Evolutionary conservation across 1,139 yeast species (phyloP).

Genomic region (Yamadazyma oceani): DNA sequence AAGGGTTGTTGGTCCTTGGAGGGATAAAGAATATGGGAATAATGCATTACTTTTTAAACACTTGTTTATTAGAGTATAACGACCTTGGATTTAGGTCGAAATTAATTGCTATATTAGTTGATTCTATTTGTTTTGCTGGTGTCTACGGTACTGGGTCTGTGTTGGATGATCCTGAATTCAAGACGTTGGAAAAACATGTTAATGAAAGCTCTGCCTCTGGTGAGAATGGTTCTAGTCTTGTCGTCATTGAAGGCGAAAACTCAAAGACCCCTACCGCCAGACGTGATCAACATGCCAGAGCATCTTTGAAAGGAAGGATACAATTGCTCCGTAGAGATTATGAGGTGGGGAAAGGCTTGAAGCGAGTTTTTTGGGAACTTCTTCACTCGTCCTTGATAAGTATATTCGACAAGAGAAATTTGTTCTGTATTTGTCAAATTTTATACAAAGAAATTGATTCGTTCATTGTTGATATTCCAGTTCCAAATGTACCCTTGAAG

Average conservation of each 20-base stretch:
- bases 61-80: constrained; percentile 52
- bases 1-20: constrained; percentile 69
- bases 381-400: constrained; percentile 61
- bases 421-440: constrained; percentile 67
- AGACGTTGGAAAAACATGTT: constrained; percentile 31
- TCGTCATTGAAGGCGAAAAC: constrained; percentile 46
- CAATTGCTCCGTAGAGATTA: constrained; percentile 66
- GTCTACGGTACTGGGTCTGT: constrained; percentile 56
- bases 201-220: constrained; percentile 17
- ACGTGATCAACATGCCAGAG: constrained; percentile 42
- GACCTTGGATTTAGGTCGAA: constrained; percentile 53
- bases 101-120: constrained; percentile 47
- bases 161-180: constrained; percentile 61
- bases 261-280: constrained; percentile 44
- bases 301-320: constrained; percentile 61
- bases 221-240: constrained; percentile 31
- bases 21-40: constrained; percentile 68
- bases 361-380: constrained; percentile 65
- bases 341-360: constrained; percentile 62
- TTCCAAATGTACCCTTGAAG: constrained; percentile 56
- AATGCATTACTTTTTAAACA: constrained; percentile 60
- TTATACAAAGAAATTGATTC: constrained; percentile 65
- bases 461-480: constrained; percentile 57
- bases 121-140: constrained; percentile 68
- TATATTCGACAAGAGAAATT: constrained; percentile 56